Evolutionary conservation across 2,329 filamentous ascomycete genomes (phyloP).

Genomic region (Laburnicola sp.): DNA sequence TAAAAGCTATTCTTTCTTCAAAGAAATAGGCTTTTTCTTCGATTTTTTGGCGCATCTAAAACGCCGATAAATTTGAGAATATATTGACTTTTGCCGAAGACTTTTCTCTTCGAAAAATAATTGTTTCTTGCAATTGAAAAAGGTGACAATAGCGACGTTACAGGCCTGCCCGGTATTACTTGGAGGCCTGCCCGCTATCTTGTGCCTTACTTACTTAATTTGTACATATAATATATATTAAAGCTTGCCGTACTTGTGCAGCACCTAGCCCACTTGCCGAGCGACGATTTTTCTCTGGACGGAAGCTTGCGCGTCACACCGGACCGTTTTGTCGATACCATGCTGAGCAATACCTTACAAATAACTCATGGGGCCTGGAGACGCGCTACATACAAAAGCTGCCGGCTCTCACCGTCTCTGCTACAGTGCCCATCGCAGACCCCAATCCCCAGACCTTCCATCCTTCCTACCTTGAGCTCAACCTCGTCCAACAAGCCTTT

Average conservation of each 20-base stretch:
- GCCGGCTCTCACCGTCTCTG: constrained; percentile 12
- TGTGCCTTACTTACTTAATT: too few relatives aligned
- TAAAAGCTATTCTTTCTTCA: too few relatives aligned
- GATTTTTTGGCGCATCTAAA: too few relatives aligned
- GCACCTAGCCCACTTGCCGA: constrained; percentile 26
- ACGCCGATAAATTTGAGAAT: too few relatives aligned
- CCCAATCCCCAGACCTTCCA: constrained; percentile 11
- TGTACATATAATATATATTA: too few relatives aligned
- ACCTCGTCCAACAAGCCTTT: constrained; percentile 16
- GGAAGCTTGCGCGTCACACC: constrained; percentile 5
- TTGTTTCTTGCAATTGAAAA: too few relatives aligned
- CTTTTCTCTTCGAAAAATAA: too few relatives aligned
- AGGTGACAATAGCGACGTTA: too few relatives aligned
- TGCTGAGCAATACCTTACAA: constrained; percentile 42
- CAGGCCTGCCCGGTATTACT: too few relatives aligned
- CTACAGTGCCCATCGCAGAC: constrained; percentile 9
- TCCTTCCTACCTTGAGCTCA: constrained; percentile 5
- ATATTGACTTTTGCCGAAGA: too few relatives aligned
- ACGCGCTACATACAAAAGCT: constrained; percentile 28
- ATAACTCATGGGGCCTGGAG: constrained; percentile 23
- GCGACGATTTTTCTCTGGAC: constrained; percentile 3
- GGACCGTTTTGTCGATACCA: constrained; percentile 20
- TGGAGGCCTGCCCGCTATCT: too few relatives aligned
- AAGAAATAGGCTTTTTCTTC: too few relatives aligned
- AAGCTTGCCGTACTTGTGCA: constrained; percentile 32